Base-by-base conservation (phyloP, 2,329 filamentous ascomycete genomes). In the Alternaria arborescens region DNA sequence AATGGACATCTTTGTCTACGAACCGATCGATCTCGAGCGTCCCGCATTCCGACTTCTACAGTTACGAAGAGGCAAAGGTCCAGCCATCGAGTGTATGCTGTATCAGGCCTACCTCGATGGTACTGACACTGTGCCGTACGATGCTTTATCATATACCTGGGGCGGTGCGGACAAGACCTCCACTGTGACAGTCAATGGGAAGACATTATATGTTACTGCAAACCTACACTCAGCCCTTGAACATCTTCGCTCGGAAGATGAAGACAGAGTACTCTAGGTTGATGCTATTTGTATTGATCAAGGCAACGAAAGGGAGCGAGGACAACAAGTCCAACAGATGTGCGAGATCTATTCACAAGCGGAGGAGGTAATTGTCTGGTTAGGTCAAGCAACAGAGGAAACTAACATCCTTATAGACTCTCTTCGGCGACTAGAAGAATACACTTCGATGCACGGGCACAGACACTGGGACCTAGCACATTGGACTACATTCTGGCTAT, bases 251-350 rank as follows among this genome's bases (percentile, higher is more conserved):
- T 38, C 16, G 6, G 36, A 38, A 38, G 36, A 18, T 18, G n/a
- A 3, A 38, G 36, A 38, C 6, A 38, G 36, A 8, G 36, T 38
- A 38, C 16, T 5, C 73, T 36, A 6, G 32, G n/a, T n/a, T n/a
- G n/a, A n/a, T n/a, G n/a, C n/a, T n/a, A n/a, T n/a, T n/a, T n/a
- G n/a, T n/a, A n/a, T 76, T 32, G 54, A 75, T 47, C 74, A 76
- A 60, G 36, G 34, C 2, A 62, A 74, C 43, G n/a, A 50, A 1
- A 51, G 50, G 46, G 71, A 75, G 61, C 58, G 63, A 32, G 67
- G 66, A n/a, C 68, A 73, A 16, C 71, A 74, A 47, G 71, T 72
- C 5, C 42, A 55, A 32, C 67, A 74, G n/a, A 76, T 76, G 67
- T 56, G 58, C 6, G 41, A 47, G 14, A 71, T 76, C 26, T 76